phyloP scores from a whole-genome alignment of 306 rosid species.

The Herpetospermum pedunculosum region DNA sequence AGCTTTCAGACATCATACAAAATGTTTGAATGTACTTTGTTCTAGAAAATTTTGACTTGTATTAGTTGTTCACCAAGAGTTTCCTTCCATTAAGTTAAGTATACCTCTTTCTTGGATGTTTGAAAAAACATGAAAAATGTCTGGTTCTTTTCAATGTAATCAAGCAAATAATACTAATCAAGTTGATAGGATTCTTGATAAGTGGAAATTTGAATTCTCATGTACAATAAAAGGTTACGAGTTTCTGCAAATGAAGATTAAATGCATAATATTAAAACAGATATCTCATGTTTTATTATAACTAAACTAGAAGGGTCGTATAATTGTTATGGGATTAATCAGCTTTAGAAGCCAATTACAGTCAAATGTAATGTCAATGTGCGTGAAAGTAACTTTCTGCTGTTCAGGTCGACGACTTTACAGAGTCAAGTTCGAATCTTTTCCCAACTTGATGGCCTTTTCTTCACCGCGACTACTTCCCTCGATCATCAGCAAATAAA shows the following conservation, averaged over 20 bases:
- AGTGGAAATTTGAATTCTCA: not conserved
- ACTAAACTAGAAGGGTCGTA: not conserved
- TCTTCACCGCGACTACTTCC: not conserved
- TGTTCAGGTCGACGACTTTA: not conserved
- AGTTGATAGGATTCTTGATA: not conserved
- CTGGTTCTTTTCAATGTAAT: too few relatives aligned
- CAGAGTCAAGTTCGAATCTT: not conserved
- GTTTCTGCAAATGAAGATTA: not conserved
- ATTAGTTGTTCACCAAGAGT: too few relatives aligned
- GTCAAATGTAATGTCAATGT: not conserved
- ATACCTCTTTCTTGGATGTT: too few relatives aligned
- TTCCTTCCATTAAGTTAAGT: too few relatives aligned
- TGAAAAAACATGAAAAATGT: too few relatives aligned
- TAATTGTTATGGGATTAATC: not conserved
- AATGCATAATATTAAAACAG: not conserved
- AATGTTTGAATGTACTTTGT: too few relatives aligned
- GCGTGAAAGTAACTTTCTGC: not conserved
- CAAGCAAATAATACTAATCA: not conserved
- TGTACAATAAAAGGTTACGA: not conserved
- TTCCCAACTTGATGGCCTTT: not conserved
- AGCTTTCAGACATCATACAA: too few relatives aligned
- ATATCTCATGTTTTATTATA: not conserved
- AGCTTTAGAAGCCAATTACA: not conserved
- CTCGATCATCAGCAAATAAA: not conserved
- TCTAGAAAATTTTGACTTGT: not conserved